phyloP scores from a whole-genome alignment of 2,329 filamentous ascomycete species.

The Fusarium scirpi region DNA sequence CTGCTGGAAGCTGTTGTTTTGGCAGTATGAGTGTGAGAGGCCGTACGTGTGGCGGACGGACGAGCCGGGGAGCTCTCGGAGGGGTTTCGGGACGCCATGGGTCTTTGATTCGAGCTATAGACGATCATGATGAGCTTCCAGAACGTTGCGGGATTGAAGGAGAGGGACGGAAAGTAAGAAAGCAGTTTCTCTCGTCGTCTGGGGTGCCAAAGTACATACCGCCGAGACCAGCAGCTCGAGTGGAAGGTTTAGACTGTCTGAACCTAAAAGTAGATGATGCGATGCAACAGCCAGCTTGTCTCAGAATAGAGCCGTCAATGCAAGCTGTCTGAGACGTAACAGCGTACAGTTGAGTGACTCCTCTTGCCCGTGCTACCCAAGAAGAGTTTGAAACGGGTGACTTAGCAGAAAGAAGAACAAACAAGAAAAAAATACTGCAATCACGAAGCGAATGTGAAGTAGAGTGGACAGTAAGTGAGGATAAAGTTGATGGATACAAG shows the following conservation, averaged over 20 bases:
- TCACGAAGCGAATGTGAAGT: conserved; percentile 23
- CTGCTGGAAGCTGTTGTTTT: conserved; percentile 46
- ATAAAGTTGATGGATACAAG: conserved; percentile 25
- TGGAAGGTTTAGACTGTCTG: conserved; percentile 18
- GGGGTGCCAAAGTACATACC: conserved; percentile 35
- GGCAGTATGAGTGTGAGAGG: conserved; percentile 47
- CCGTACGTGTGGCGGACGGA: conserved; percentile 47
- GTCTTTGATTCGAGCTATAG: conserved; percentile 43
- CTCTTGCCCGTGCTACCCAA: conserved; percentile 6
- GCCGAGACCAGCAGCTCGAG: conserved; percentile 16
- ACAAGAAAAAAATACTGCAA: neutral
- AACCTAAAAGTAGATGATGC: conserved; percentile 29
- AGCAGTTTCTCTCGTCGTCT: conserved; percentile 12
- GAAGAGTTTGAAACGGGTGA: neutral
- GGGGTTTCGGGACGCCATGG: conserved; percentile 52
- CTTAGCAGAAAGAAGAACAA: neutral
- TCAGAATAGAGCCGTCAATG: conserved; percentile 32
- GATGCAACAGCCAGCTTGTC: conserved; percentile 46
- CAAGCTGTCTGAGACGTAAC: conserved; percentile 15
- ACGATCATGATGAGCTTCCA: conserved; percentile 47
- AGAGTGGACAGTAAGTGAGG: conserved; percentile 2
- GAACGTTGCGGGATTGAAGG: conserved; percentile 1
- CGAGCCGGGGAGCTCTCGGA: conserved; percentile 48
- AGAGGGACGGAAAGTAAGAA: neutral
- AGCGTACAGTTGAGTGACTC: conserved; percentile 7